Evolutionary conservation across 805 yeast genomes (phyloP).

Genomic region (Schwanniomyces sp.): DNA sequence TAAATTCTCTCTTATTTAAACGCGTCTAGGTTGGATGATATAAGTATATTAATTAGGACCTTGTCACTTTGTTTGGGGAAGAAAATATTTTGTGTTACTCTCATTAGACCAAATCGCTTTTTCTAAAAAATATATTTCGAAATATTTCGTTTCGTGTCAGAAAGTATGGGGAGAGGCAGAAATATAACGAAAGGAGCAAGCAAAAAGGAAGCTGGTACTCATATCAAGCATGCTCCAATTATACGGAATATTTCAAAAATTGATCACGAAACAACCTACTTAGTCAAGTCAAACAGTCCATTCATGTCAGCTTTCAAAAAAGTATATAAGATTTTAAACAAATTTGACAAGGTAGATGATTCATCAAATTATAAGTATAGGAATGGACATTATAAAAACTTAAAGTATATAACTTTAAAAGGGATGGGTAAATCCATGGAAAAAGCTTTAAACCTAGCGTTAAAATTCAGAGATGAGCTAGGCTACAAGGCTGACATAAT

Average conservation of each 20-base stretch:
- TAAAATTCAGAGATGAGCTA: conserved; percentile 53
- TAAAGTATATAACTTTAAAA: conserved; percentile 50
- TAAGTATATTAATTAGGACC: too few species aligned
- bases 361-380: conserved; percentile 22
- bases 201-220: conserved; percentile 23
- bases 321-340: conserved; percentile 50
- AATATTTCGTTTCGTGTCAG: not conserved
- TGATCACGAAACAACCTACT: conserved; percentile 48
- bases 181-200: not conserved
- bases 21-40: too few species aligned
- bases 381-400: conserved; percentile 36
- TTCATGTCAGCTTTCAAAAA: conserved; percentile 71
- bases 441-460: conserved; percentile 60
- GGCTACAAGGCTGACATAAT: conserved; percentile 54
- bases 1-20: too few species aligned
- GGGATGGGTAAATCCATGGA: conserved; percentile 77
- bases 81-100: not conserved
- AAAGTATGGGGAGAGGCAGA: not conserved
- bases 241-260: conserved; percentile 38
- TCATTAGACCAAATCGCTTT: not conserved
- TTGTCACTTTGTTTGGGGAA: too few species aligned
- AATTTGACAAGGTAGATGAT: conserved; percentile 29
- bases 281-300: conserved; percentile 67
- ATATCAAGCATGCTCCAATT: conserved; percentile 57
- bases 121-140: too few species aligned